Conservation (phyloP, 2,329 filamentous ascomycete genomes). For the Endoconidiophora laricicola region DNA sequence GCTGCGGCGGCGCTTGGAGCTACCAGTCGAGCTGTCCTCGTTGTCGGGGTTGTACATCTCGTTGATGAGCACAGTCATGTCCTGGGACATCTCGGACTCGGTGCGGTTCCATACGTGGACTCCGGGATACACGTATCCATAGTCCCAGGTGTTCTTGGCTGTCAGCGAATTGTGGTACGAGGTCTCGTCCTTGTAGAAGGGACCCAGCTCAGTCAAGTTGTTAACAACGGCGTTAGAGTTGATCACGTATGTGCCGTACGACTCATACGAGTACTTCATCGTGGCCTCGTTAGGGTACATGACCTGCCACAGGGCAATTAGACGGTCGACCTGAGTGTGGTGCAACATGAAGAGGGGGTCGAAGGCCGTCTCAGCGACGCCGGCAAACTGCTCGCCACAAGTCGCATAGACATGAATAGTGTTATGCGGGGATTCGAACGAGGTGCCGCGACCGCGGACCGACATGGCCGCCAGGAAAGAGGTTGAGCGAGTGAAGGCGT, state of each 20-base stretch:
- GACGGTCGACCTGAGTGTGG: slow-evolving; percentile 43
- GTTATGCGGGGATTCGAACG: slow-evolving; percentile 29
- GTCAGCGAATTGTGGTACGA: slow-evolving; percentile 27
- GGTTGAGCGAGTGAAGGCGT: slow-evolving; percentile 23
- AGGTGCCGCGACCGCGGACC: slow-evolving; percentile 21
- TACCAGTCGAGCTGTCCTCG: background rate
- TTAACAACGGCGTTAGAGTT: slow-evolving; percentile 24
- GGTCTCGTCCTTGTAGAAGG: slow-evolving; percentile 28
- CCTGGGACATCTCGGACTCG: slow-evolving; percentile 17
- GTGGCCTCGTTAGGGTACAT: slow-evolving; percentile 23
- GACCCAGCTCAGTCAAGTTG: slow-evolving; percentile 29
- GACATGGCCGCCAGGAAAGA: slow-evolving; percentile 23
- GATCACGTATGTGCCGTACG: slow-evolving; percentile 26
- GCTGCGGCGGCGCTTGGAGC: background rate
- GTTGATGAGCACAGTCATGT: slow-evolving; percentile 21
- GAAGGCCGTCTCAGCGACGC: slow-evolving; percentile 26
- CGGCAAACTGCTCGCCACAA: slow-evolving; percentile 27
- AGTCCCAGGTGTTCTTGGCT: slow-evolving; percentile 19
- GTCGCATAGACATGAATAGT: slow-evolving; percentile 25
- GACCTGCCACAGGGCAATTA: slow-evolving; percentile 41
- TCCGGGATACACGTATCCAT: slow-evolving; percentile 26
- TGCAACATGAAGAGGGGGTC: slow-evolving; percentile 33
- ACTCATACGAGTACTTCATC: slow-evolving; percentile 21
- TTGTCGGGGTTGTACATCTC: slow-evolving; percentile 17
- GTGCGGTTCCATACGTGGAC: slow-evolving; percentile 22